phyloP scores from a whole-genome alignment of 2,329 filamentous ascomycete genomes.

The Cytospora leucostoma region DNA sequence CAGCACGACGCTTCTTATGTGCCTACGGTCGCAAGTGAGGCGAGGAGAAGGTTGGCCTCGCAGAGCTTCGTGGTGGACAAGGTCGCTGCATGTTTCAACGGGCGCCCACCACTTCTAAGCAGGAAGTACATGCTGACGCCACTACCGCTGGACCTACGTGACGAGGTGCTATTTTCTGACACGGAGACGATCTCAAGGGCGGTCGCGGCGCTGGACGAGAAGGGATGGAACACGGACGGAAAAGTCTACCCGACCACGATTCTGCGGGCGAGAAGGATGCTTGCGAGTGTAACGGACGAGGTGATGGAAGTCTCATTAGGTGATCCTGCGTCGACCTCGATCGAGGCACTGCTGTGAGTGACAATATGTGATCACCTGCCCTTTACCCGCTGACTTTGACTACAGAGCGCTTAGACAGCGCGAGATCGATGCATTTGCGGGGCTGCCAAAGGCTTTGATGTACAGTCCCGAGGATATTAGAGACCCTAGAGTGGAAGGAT shows the following conservation, averaged over 20 bases:
- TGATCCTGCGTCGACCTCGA: constrained; percentile 39
- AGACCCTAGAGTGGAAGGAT: constrained; percentile 34
- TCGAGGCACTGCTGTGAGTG: constrained; percentile 38
- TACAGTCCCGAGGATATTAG: constrained; percentile 43
- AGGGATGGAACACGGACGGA: constrained; percentile 55
- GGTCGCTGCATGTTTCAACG: constrained; percentile 52
- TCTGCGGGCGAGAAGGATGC: constrained; percentile 47
- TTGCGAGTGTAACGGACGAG: constrained; percentile 57
- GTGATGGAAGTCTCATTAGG: constrained; percentile 59
- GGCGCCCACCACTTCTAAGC: constrained; percentile 54
- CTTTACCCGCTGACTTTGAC: neutral
- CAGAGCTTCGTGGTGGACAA: constrained; percentile 51
- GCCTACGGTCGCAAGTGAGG: constrained; percentile 41
- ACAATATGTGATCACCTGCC: no score
- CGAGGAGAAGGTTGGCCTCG: constrained; percentile 39
- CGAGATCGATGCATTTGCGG: constrained; percentile 37
- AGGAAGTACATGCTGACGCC: constrained; percentile 57
- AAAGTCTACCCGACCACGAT: constrained; percentile 47
- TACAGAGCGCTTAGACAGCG: constrained; percentile 41
- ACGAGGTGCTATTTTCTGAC: constrained; percentile 49
- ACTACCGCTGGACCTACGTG: constrained; percentile 55
- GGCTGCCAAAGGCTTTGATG: constrained; percentile 43
- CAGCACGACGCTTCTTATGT: constrained; percentile 33
- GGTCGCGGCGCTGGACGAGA: constrained; percentile 44
- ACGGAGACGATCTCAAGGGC: constrained; percentile 43